Conservation (phyloP, 2,329 filamentous ascomycete genomes). For the Fusarium nelsonii region DNA sequence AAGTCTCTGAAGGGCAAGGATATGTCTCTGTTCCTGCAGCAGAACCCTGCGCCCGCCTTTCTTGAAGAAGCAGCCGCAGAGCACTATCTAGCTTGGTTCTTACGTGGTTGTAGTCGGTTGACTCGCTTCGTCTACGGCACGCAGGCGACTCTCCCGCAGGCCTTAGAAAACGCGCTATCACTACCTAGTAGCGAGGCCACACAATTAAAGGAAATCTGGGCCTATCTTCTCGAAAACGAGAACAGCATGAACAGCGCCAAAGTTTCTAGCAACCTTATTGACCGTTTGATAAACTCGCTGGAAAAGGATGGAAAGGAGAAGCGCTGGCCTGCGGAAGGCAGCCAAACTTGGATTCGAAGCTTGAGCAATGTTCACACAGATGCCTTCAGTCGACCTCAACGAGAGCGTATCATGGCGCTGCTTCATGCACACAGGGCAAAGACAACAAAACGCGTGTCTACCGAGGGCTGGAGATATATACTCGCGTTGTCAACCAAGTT, state of each 20-base stretch:
- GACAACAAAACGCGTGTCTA: conserved; percentile 43
- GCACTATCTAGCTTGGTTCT: conserved; percentile 54
- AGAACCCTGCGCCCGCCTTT: conserved; percentile 41
- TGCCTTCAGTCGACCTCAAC: conserved; percentile 57
- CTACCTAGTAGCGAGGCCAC: conserved; percentile 27
- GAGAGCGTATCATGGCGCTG: conserved; percentile 58
- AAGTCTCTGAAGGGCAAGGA: conserved; percentile 43
- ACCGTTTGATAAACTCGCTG: conserved; percentile 50
- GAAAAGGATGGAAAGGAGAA: conserved; percentile 49
- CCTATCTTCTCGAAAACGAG: conserved; percentile 53
- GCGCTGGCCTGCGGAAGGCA: conserved; percentile 50
- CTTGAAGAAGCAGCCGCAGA: conserved; percentile 45
- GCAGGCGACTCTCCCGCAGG: conserved; percentile 43
- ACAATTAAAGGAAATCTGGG: conserved; percentile 48
- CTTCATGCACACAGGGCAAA: conserved; percentile 49
- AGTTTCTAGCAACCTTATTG: conserved; percentile 50
- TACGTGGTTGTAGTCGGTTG: conserved; percentile 52
- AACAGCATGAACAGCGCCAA: conserved; percentile 54
- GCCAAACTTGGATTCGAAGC: conserved; percentile 50
- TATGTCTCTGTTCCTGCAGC: conserved; percentile 28
- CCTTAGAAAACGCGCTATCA: conserved; percentile 45
- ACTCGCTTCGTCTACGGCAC: conserved; percentile 47
- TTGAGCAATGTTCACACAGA: conserved; percentile 55
- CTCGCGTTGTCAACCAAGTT: conserved; percentile 63
- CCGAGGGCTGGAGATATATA: conserved; percentile 53